These are phyloP conservation scores for Samsoniella hepiali DNA, from an alignment of 2,329 filamentous ascomycete species.

Conservation along the genomic window DNA sequence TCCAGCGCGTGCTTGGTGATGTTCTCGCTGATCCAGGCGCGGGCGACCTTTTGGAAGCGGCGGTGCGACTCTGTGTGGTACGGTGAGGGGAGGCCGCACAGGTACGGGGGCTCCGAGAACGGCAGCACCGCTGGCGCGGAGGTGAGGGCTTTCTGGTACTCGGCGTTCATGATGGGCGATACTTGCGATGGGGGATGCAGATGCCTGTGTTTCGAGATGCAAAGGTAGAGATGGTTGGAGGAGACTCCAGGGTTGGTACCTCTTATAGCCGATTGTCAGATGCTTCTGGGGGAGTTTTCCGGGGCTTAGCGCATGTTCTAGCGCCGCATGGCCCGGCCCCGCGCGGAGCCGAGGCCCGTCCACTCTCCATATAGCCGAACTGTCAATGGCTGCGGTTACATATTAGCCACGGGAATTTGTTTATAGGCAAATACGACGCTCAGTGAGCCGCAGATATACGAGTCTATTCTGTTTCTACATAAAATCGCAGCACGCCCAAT, in stretches of 20 bases:
- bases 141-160: conserved; percentile 15
- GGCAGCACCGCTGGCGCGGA: conserved; percentile 37
- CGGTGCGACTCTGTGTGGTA: conserved; percentile 66
- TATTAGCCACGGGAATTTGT: background rate
- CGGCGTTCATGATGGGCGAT: conserved; percentile 14
- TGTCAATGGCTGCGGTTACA: background rate
- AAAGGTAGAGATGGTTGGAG: background rate
- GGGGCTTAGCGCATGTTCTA: conserved; percentile 8
- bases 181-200: background rate
- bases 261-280: conserved; percentile 15
- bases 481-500: no score
- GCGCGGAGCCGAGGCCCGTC: conserved; percentile 15
- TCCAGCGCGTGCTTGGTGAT: conserved; percentile 61
- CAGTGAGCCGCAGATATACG: background rate
- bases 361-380: conserved; percentile 15
- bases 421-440: background rate
- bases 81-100: conserved; percentile 66
- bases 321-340: conserved; percentile 6
- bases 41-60: conserved; percentile 64
- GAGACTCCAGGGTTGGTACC: background rate
- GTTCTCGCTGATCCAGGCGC: conserved; percentile 62
- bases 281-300: background rate
- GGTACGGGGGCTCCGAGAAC: conserved; percentile 69
- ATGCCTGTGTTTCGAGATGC: background rate
- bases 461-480: no score